Evolutionary conservation across 805 yeast genomes (phyloP).

Genomic region (Kodamaea leandrae): DNA sequence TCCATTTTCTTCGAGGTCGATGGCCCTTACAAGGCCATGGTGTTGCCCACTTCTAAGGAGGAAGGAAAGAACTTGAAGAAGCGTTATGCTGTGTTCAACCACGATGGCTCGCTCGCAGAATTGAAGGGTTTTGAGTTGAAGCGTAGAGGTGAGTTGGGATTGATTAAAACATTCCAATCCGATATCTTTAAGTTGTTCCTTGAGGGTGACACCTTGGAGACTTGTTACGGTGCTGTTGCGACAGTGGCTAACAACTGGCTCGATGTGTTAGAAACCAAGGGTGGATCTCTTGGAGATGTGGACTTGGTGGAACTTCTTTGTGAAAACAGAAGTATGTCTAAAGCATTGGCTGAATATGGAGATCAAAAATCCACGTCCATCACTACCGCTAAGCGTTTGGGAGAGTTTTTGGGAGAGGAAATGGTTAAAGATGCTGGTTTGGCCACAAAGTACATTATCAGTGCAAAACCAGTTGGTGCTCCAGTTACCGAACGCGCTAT

Average conservation of each 20-base stretch:
- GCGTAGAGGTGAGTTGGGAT: conserved; percentile 91
- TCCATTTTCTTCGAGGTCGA: conserved; percentile 97
- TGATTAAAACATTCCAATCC: conserved; percentile 92
- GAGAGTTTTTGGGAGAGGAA: conserved; percentile 92
- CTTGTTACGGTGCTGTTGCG: conserved; percentile 87
- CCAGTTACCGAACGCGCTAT: conserved; percentile 96
- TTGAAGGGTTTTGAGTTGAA: conserved; percentile 95
- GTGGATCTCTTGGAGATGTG: conserved; percentile 84
- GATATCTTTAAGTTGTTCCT: conserved; percentile 89
- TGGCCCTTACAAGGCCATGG: conserved; percentile 98
- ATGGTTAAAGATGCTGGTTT: conserved; percentile 96
- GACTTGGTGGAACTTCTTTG: conserved; percentile 93
- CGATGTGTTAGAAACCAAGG: conserved; percentile 86
- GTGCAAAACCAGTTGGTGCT: conserved; percentile 75
- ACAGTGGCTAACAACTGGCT: conserved; percentile 93
- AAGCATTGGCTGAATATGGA: conserved; percentile 83
- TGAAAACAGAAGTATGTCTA: conserved; percentile 94
- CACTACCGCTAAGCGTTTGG: conserved; percentile 89
- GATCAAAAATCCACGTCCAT: conserved; percentile 91
- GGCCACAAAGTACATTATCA: conserved; percentile 90
- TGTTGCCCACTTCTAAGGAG: conserved; percentile 93
- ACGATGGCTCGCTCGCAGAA: conserved; percentile 92
- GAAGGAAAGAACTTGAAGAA: conserved; percentile 96
- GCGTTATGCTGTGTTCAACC: conserved; percentile 94
- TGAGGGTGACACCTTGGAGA: conserved; percentile 75